Base-by-base conservation (phyloP, 441 rosid species). In the Brassica hybrid region DNA sequence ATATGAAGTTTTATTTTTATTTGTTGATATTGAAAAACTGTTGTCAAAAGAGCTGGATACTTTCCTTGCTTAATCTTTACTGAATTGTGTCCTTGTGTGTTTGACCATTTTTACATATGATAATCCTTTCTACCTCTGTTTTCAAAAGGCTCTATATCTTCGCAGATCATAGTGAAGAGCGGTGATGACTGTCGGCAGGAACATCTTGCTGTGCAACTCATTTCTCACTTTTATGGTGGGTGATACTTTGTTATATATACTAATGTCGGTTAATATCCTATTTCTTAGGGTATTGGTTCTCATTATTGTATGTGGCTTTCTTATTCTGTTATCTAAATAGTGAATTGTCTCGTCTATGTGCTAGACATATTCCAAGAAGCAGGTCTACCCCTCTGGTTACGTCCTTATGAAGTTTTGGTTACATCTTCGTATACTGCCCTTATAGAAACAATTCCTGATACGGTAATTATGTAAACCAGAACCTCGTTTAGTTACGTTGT, bases 341-440 rank as follows among this genome's bases (percentile, higher is more conserved):
- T 14, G 72, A 19, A 48, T 18, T 74, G 62, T n/a, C 8, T 63
- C 78, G 69, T 79, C 61, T 62, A 38, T 72, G 76, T 83, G 66
- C 45, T 89, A 96, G 98, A 96, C 83, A 96, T 96, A 85, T 94
- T 96, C 72, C 98, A 92, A 83, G 99, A 96, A 91, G 98, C 98
- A 74, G 98, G 98, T 74, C 95, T 94, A 27, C 99, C 99, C 34
- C 96, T 96, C 71, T 96, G 99, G 99, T 85, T 96, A 79, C 96
- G 96, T 25, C 98, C 98, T 50, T 94, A 94, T 65, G 98, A 96
- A 85, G 98, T 96, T 60, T 76, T 96, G 75, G 97, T 91, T 67
- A 94, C 99, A 78, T 96, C 99, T 66, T 94, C 99, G 57, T 96
- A 96, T 81, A 91, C 98, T n/a, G 98, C 99, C 83, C 94, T 96